Evolutionary conservation across 1,139 yeast genomes (phyloP).

Genomic region (Pichia sp.): DNA sequence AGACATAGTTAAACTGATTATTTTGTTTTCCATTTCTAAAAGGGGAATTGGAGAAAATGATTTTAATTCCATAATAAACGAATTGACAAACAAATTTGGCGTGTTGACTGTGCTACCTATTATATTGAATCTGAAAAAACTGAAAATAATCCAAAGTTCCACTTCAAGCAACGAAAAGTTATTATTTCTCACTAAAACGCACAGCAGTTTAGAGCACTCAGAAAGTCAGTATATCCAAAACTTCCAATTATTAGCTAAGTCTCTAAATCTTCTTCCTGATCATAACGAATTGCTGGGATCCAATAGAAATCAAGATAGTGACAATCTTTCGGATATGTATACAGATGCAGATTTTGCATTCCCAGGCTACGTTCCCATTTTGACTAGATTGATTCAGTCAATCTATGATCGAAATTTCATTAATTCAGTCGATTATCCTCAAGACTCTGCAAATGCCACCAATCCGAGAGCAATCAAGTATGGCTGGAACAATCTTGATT

Average conservation of each 20-base stretch:
- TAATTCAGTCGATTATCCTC: neutral
- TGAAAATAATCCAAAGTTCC: conserved; percentile 15
- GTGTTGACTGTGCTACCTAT: conserved; percentile 31
- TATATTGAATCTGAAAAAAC: conserved; percentile 29
- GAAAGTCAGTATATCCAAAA: conserved; percentile 25
- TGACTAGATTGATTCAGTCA: conserved; percentile 41
- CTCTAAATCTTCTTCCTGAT: conserved; percentile 24
- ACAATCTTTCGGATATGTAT: conserved; percentile 1
- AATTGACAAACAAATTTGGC: conserved; percentile 54
- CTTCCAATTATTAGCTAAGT: conserved; percentile 20
- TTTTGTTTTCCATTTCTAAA: conserved; percentile 49
- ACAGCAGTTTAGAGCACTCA: conserved; percentile 2
- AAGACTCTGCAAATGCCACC: neutral
- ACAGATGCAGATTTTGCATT: conserved; percentile 41
- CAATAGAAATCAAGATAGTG: neutral
- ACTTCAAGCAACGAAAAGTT: conserved; percentile 11
- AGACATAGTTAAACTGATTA: conserved; percentile 39
- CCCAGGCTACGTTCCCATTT: conserved; percentile 46
- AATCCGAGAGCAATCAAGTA: conserved; percentile 14
- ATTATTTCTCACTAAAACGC: conserved; percentile 15
- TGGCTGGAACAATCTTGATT: conserved; percentile 27
- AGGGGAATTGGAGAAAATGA: conserved; percentile 62
- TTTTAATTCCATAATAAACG: conserved; percentile 39
- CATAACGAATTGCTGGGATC: conserved; percentile 1
- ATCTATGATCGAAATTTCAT: conserved; percentile 31